These are phyloP conservation scores for Blastocystis sp. DNA, from an alignment of 352 stramenopile genomes.

Conservation along the genomic window DNA sequence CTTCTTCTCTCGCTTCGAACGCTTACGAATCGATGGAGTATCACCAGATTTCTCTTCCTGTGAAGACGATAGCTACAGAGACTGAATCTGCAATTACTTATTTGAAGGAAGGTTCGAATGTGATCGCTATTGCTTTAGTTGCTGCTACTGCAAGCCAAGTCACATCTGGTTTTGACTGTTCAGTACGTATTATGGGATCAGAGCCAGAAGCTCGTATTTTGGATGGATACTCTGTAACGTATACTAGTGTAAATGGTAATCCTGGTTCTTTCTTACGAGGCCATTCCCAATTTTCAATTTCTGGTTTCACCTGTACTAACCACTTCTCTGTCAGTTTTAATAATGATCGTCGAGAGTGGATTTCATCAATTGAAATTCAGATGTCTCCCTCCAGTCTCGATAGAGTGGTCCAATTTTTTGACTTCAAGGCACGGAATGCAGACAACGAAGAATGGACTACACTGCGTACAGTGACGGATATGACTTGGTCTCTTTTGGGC, in stretches of 20 bases:
- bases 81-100: neutral
- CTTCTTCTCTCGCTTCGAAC: neutral
- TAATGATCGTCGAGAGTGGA: conserved; percentile 34
- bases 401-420: neutral
- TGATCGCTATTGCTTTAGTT: conserved; percentile 26
- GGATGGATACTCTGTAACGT: neutral
- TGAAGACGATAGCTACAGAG: neutral
- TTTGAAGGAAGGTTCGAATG: neutral
- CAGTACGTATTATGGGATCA: neutral
- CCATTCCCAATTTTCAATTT: neutral
- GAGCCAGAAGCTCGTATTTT: neutral
- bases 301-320: neutral
- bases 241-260: neutral
- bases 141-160: neutral
- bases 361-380: neutral
- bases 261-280: neutral
- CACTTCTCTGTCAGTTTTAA: neutral
- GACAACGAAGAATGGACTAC: neutral
- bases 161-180: neutral
- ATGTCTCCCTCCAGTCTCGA: neutral
- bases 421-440: neutral
- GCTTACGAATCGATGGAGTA: neutral
- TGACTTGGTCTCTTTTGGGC: neutral
- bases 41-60: neutral
- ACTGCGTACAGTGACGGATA: neutral